phyloP scores from a whole-genome alignment of 176 grass and related monocot species.

The Oryza rufipogon region DNA sequence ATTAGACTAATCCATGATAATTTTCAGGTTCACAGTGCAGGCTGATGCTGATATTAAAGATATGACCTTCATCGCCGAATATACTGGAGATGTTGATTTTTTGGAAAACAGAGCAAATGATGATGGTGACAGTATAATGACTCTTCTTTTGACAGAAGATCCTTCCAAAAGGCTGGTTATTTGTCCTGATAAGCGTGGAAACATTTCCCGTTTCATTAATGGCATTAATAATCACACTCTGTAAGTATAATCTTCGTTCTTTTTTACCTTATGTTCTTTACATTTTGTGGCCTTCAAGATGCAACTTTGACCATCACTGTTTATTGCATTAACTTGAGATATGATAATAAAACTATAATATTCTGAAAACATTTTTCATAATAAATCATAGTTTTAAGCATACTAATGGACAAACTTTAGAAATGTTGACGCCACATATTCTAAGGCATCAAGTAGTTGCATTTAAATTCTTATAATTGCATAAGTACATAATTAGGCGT shows the following conservation, averaged over 20 bases:
- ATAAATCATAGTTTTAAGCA: not conserved
- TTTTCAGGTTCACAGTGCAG: conserved; percentile 87
- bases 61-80: conserved; percentile 80
- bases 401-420: not conserved
- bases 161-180: conserved; percentile 72
- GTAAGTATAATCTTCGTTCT: conserved; percentile 54
- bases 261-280: not conserved
- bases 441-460: not conserved
- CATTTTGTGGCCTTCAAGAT: not conserved
- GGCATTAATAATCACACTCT: conserved; percentile 88
- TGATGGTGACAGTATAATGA: conserved; percentile 91
- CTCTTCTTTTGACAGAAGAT: conserved; percentile 62
- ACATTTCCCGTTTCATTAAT: conserved; percentile 80
- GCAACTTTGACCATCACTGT: not conserved
- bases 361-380: not conserved
- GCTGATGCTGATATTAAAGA: conserved; percentile 86
- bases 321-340: not conserved
- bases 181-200: conserved; percentile 82
- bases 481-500: not conserved
- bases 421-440: not conserved
- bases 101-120: conserved; percentile 66
- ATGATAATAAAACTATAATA: not conserved
- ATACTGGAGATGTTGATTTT: conserved; percentile 87
- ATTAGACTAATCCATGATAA: conserved; percentile 20
- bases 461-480: not conserved